Evolutionary conservation across 1,284 basidiomycete genomes (phyloP).

Genomic region (Ustilago trichophora): DNA sequence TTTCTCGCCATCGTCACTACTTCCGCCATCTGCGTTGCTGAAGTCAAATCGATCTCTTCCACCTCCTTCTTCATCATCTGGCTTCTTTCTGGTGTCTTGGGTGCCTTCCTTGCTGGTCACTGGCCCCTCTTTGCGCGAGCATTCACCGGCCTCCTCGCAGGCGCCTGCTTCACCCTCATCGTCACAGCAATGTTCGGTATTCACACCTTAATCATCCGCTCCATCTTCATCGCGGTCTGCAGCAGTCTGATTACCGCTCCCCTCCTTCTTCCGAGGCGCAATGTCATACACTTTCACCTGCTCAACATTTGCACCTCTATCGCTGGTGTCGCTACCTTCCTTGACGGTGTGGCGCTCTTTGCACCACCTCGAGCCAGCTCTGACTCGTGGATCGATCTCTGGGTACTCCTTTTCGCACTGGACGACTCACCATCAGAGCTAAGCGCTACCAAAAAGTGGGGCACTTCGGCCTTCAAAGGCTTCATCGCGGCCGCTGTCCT

Average conservation of each 20-base stretch:
- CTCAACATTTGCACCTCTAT: constrained; percentile 56
- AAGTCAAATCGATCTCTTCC: constrained; percentile 22
- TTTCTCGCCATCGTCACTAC: constrained; percentile 45
- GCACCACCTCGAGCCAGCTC: constrained; percentile 45
- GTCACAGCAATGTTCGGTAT: constrained; percentile 60
- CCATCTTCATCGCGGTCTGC: constrained; percentile 46
- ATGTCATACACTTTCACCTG: constrained; percentile 43
- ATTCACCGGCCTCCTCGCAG: constrained; percentile 44
- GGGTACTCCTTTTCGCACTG: constrained; percentile 49
- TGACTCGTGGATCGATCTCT: constrained; percentile 54
- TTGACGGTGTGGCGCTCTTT: constrained; percentile 56
- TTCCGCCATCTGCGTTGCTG: constrained; percentile 32
- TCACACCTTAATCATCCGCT: constrained; percentile 52
- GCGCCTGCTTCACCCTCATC: constrained; percentile 43
- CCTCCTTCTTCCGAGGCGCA: constrained; percentile 37
- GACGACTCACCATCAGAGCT: constrained; percentile 25
- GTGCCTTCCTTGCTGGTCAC: constrained; percentile 45
- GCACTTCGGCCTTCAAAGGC: constrained; percentile 55
- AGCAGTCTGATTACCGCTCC: constrained; percentile 49
- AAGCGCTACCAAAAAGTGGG: constrained; percentile 48
- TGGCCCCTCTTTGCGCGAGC: constrained; percentile 34
- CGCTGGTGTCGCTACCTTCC: constrained; percentile 50
- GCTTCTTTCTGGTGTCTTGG: constrained; percentile 52
- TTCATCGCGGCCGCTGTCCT: constrained; percentile 57
- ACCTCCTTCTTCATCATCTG: constrained; percentile 47